phyloP scores from a whole-genome alignment of 169 alveolate species.

The Neospora caninum region DNA sequence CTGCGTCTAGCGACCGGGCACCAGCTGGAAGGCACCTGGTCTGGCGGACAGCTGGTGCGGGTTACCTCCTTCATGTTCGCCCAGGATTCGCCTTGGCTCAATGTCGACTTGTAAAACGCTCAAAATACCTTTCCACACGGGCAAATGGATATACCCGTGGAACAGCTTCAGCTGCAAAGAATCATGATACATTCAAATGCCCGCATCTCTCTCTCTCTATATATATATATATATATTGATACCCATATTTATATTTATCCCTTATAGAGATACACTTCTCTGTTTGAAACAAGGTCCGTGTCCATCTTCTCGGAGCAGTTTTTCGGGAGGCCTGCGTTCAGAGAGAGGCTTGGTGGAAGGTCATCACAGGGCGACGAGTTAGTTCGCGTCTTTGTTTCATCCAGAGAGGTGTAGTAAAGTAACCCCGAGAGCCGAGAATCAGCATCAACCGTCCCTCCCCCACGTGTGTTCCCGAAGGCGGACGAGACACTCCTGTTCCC shows the following conservation, averaged over 20 bases:
- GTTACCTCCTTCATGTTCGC: conserved; percentile 72
- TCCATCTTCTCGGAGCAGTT: no score
- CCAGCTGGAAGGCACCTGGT: conserved; percentile 70
- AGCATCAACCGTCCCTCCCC: no score
- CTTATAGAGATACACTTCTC: background rate
- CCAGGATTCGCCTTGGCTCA: conserved; percentile 73
- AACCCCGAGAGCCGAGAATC: no score
- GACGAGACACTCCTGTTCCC: no score
- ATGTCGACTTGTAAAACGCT: conserved; percentile 66
- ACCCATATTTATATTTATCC: no score
- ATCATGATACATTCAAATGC: background rate
- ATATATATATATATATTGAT: no score
- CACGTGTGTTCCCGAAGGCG: no score
- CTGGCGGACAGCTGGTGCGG: conserved; percentile 51
- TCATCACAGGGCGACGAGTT: no score
- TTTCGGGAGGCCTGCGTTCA: no score
- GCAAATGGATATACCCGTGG: background rate
- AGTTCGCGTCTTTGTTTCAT: no score
- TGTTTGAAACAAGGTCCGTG: background rate
- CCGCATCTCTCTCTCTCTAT: background rate
- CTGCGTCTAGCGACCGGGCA: conserved; percentile 70
- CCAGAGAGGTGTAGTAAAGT: no score
- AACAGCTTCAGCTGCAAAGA: background rate
- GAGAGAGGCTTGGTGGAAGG: no score
- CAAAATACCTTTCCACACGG: background rate